Percentiles rank a stretch among this genome's conserved stretches.
Conservation (phyloP, 257 asterid species). For the Nicotiana obtusifolia region DNA sequence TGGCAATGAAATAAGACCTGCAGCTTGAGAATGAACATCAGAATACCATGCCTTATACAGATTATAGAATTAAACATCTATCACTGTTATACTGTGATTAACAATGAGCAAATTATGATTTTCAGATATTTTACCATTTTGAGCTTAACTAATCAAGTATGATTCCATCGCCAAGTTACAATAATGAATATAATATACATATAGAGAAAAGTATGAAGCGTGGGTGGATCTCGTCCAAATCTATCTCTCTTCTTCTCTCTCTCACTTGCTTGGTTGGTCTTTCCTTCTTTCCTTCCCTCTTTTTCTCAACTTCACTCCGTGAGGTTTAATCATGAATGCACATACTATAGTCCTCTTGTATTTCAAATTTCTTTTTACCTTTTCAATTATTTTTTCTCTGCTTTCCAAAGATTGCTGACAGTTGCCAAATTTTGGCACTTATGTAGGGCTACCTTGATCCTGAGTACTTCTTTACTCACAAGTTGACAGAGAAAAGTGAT, state of each 20-base stretch:
- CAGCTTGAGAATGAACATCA: neutral
- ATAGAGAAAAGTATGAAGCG: neutral
- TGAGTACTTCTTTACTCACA: constrained; percentile 5
- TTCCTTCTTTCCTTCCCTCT: neutral
- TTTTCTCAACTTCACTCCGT: neutral
- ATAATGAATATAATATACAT: neutral
- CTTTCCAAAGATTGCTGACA: neutral
- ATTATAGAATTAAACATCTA: neutral
- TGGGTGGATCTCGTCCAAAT: neutral
- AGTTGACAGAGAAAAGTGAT: constrained; percentile 12
- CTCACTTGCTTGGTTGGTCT: neutral
- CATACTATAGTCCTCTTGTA: neutral
- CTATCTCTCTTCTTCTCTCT: neutral
- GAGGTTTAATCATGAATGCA: neutral
- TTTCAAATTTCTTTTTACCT: neutral
- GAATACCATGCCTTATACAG: neutral
- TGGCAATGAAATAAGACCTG: neutral
- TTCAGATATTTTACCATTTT: neutral
- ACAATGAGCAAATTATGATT: neutral
- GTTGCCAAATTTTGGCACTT: neutral
- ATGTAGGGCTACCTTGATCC: constrained; percentile 9
- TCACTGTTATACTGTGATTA: neutral
- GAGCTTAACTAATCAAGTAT: neutral
- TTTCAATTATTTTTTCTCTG: neutral
- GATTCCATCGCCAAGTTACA: neutral